These are phyloP conservation scores for Porphyrellus cyaneotinctus DNA, from an alignment of 768 basidiomycete species.

Conservation along the genomic window DNA sequence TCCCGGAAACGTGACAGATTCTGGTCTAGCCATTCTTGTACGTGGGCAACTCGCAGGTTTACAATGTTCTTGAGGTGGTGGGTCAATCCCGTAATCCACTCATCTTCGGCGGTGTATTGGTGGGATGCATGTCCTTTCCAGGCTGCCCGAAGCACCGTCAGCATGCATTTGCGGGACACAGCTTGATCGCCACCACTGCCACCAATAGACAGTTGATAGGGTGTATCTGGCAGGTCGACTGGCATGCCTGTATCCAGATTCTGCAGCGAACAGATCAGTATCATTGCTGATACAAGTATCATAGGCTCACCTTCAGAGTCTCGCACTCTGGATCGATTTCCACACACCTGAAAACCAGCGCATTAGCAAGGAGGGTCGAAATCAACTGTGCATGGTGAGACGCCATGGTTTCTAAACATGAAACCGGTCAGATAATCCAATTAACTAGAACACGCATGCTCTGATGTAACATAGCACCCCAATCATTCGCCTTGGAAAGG, in stretches of 20 bases:
- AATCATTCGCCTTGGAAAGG: slow-evolving; percentile 37
- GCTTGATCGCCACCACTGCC: slow-evolving; percentile 16
- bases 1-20: slow-evolving; percentile 47
- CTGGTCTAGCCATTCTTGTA: slow-evolving; percentile 47
- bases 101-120: slow-evolving; percentile 20
- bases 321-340: too few species aligned
- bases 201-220: slow-evolving; percentile 38
- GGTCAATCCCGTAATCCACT: slow-evolving; percentile 40
- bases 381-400: slow-evolving; percentile 46
- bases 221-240: too few species aligned
- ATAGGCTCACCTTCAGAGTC: slow-evolving; percentile 43
- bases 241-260: too few species aligned
- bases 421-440: too few species aligned
- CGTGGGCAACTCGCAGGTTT: slow-evolving; percentile 43
- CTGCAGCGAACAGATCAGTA: too few species aligned
- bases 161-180: slow-evolving; percentile 10
- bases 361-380: slow-evolving; percentile 39
- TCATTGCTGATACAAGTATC: too few species aligned
- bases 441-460: not conserved
- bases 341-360: slow-evolving; percentile 48
- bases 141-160: slow-evolving; percentile 11
- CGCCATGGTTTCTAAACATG: slow-evolving; percentile 41
- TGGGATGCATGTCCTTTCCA: slow-evolving; percentile 21
- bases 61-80: slow-evolving; percentile 38
- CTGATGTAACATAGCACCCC: slow-evolving; percentile 57